Percentiles rank a stretch among this genome's conserved stretches.
Evolutionary conservation across 768 basidiomycete genomes (phyloP).

Genomic region (Rubroboletus pulcherrimus): DNA sequence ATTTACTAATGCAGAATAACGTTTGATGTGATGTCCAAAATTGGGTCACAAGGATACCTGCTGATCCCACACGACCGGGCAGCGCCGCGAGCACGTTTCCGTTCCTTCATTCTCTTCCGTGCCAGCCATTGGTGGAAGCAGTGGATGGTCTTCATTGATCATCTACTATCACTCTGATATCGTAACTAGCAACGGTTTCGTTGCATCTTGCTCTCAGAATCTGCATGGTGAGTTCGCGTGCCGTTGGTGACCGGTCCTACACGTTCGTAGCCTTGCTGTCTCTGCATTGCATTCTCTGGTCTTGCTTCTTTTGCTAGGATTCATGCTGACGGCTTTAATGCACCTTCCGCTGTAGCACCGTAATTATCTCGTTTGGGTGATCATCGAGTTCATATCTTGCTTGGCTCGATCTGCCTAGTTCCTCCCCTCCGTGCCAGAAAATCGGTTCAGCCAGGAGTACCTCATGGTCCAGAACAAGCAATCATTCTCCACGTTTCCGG

Average conservation of each 20-base stretch:
- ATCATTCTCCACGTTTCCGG: constrained; percentile 37
- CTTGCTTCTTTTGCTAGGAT: constrained; percentile 10
- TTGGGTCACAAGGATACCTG: neutral
- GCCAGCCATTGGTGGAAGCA: constrained; percentile 4
- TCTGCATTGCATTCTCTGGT: constrained; percentile 21
- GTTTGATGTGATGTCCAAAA: constrained; percentile 10
- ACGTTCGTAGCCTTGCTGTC: constrained; percentile 24
- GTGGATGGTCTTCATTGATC: constrained; percentile 29
- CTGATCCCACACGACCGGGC: constrained; percentile 17
- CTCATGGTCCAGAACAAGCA: constrained; percentile 35
- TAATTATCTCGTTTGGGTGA: constrained; percentile 28
- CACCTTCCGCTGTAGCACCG: constrained; percentile 24
- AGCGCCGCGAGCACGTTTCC: constrained; percentile 14
- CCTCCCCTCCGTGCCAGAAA: constrained; percentile 13
- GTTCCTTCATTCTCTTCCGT: constrained; percentile 11
- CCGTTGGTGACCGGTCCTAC: constrained; percentile 1
- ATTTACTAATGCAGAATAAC: constrained; percentile 6
- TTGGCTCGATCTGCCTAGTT: constrained; percentile 20
- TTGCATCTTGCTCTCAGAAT: constrained; percentile 11
- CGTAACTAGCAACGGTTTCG: neutral
- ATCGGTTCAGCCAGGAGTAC: constrained; percentile 19
- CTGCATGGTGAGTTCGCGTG: constrained; percentile 25
- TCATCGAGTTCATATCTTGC: constrained; percentile 27
- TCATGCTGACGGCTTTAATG: constrained; percentile 13
- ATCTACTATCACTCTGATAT: constrained; percentile 6